Evolutionary conservation across 129 eudicot genomes (phyloP).

Genomic region (Gnaphalium uliginosum): DNA sequence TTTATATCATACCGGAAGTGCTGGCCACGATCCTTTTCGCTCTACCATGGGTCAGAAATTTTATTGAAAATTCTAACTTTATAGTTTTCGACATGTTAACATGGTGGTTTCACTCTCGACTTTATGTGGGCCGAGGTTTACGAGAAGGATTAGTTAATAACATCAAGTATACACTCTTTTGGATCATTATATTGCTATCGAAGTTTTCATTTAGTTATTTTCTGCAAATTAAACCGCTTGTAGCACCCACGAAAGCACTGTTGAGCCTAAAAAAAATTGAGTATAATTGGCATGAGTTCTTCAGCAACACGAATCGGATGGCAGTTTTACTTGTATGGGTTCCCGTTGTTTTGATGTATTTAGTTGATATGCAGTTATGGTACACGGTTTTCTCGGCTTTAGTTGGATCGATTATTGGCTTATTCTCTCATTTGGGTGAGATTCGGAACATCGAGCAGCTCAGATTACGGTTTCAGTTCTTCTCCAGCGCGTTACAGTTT

Average conservation of each 20-base stretch:
- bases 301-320: conserved; percentile 57
- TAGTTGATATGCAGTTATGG: conserved; percentile 86
- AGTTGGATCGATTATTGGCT: conserved; percentile 63
- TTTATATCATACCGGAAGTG: conserved; percentile 70
- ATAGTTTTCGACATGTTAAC: conserved; percentile 53
- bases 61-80: conserved; percentile 64
- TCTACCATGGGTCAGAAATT: conserved; percentile 81
- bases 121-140: conserved; percentile 77
- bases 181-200: conserved; percentile 68
- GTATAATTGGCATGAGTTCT: conserved; percentile 84
- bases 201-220: conserved; percentile 73
- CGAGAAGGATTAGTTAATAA: conserved; percentile 85
- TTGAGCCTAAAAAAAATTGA: conserved; percentile 22
- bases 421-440: conserved; percentile 89
- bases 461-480: conserved; percentile 86
- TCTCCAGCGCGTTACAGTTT: conserved; percentile 87
- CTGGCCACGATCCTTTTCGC: conserved; percentile 65
- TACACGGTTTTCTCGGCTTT: conserved; percentile 68
- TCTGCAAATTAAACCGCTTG: conserved; percentile 81
- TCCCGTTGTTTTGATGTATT: conserved; percentile 71
- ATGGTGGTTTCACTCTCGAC: conserved; percentile 91
- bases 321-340: conserved; percentile 67
- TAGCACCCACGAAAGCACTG: conserved; percentile 70
- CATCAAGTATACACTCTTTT: conserved; percentile 74
- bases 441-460: conserved; percentile 78